These are phyloP conservation scores for Dictyostelium brefeldianum DNA, from an alignment of 78 protist genomes.

Conservation along the genomic window DNA sequence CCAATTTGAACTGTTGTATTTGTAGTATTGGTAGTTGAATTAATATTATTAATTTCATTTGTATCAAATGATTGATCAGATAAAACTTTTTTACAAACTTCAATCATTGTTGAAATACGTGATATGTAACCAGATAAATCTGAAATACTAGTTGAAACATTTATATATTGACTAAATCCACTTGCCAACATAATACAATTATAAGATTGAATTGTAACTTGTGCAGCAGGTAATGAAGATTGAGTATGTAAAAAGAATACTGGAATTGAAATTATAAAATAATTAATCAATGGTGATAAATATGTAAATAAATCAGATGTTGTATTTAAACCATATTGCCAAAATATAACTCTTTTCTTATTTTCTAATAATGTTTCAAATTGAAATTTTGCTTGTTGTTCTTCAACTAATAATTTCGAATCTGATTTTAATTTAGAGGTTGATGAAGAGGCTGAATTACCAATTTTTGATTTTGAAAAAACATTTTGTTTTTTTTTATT, in stretches of 20 bases:
- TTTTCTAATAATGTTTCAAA: slow-evolving; percentile 37
- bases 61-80: not conserved
- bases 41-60: not conserved
- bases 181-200: slow-evolving; percentile 81
- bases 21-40: not conserved
- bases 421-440: not conserved
- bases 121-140: slow-evolving; percentile 66
- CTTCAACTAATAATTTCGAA: slow-evolving; percentile 28
- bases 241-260: slow-evolving; percentile 24
- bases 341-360: slow-evolving; percentile 41
- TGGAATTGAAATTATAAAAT: slow-evolving; percentile 71
- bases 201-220: slow-evolving; percentile 65
- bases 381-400: slow-evolving; percentile 51
- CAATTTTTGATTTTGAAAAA: not conserved
- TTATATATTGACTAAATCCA: slow-evolving; percentile 82
- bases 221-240: not conserved
- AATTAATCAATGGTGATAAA: slow-evolving; percentile 39
- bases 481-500: not conserved
- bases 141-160: slow-evolving; percentile 46
- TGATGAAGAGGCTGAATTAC: not conserved
- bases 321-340: slow-evolving; percentile 54
- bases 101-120: slow-evolving; percentile 73
- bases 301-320: slow-evolving; percentile 71
- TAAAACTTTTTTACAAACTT: slow-evolving; percentile 31
- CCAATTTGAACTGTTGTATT: no score